phyloP scores from a whole-genome alignment of 352 stramenopile genomes.

The Pythium aphanidermatum region DNA sequence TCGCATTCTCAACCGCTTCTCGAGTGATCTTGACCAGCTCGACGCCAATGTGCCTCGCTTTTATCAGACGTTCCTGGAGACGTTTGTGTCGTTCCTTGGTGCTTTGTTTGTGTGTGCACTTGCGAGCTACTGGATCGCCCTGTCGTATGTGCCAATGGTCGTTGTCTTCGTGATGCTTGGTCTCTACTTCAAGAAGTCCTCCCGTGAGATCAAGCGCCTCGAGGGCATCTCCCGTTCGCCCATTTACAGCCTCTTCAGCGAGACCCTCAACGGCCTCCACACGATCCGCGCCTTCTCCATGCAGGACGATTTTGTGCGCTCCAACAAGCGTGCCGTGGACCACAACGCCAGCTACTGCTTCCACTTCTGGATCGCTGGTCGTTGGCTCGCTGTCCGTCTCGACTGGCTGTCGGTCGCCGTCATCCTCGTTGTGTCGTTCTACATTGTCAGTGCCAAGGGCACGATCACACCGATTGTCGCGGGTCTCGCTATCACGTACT shows the following conservation, averaged over 20 bases:
- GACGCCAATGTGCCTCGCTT: constrained; percentile 36
- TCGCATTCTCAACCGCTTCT: constrained; percentile 64
- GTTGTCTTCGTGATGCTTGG: constrained; percentile 34
- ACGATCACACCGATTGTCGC: constrained; percentile 27
- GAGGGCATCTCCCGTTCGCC: constrained; percentile 86
- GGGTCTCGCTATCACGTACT: constrained; percentile 87
- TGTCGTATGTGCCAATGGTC: constrained; percentile 55
- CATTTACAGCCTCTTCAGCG: constrained; percentile 89
- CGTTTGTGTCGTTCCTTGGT: constrained; percentile 22
- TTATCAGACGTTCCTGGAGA: constrained; percentile 36
- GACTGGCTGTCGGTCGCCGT: constrained; percentile 36
- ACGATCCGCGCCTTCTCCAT: constrained; percentile 80
- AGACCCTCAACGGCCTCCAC: constrained; percentile 88
- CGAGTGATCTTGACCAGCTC: constrained; percentile 51
- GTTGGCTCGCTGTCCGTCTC: constrained; percentile 34
- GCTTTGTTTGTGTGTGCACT: constrained; percentile 30
- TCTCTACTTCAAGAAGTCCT: constrained; percentile 82
- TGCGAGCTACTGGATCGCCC: constrained; percentile 30
- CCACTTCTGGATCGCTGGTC: constrained; percentile 16
- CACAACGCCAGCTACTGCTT: constrained; percentile 36
- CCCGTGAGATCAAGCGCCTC: constrained; percentile 90
- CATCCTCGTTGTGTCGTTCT: constrained; percentile 17
- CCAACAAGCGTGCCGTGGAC: constrained; percentile 24
- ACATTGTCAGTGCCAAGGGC: constrained; percentile 15
- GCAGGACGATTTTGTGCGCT: constrained; percentile 10